phyloP scores from a whole-genome alignment of 2,329 filamentous ascomycete species.

The Diplocarpon mali region DNA sequence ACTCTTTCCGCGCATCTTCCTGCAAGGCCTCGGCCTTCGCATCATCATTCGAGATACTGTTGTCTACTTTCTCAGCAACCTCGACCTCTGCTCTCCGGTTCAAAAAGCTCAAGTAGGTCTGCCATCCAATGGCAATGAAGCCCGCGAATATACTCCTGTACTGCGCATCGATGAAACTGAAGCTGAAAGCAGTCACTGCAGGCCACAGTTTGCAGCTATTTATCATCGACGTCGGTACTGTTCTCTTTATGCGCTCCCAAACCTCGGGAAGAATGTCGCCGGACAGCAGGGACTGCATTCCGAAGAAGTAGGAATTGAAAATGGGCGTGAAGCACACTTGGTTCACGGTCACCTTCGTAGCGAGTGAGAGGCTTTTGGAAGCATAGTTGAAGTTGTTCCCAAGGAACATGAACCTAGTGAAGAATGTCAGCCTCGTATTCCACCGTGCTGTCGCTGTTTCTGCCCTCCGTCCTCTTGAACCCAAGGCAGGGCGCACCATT shows the following conservation, averaged over 20 bases:
- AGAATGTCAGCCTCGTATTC: background rate
- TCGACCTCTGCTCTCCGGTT: constrained; percentile 61
- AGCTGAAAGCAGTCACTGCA: constrained; percentile 72
- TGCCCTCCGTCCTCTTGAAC: background rate
- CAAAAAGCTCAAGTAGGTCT: constrained; percentile 76
- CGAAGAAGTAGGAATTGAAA: constrained; percentile 79
- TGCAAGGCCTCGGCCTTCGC: background rate
- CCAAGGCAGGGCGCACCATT: constrained; percentile 51
- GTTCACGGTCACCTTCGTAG: constrained; percentile 68
- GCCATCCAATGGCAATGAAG: constrained; percentile 76
- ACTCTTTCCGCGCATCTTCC: background rate
- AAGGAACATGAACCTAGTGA: constrained; percentile 63
- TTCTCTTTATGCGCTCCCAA: constrained; percentile 59
- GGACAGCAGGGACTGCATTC: constrained; percentile 62
- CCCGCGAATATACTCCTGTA: constrained; percentile 74
- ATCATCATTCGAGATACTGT: background rate
- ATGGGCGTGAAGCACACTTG: constrained; percentile 71
- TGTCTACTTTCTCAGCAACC: constrained; percentile 20
- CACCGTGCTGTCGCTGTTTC: background rate
- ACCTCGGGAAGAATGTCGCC: constrained; percentile 55
- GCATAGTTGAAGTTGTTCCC: constrained; percentile 74
- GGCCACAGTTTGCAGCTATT: constrained; percentile 88
- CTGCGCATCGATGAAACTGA: constrained; percentile 70
- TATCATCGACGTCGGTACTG: constrained; percentile 63
- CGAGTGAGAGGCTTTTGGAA: constrained; percentile 59